Conservation (phyloP, 2,329 filamentous ascomycete genomes). For the Tolypocladium tropicale region DNA sequence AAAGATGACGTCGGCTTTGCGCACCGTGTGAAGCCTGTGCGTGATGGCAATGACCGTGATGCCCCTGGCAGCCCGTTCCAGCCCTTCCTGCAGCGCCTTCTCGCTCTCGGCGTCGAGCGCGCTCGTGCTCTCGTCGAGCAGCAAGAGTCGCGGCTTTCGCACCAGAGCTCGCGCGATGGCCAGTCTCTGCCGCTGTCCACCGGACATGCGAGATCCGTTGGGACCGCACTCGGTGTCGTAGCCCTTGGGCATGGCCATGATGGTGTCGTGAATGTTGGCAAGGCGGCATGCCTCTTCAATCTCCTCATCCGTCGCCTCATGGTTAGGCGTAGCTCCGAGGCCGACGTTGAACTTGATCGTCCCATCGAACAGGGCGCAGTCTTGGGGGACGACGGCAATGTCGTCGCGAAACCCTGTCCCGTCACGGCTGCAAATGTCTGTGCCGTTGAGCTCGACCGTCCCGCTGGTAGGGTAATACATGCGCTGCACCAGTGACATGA, state of each 20-base stretch:
- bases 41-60: constrained; percentile 50
- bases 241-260: constrained; percentile 49
- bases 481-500: constrained; percentile 44
- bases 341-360: constrained; percentile 45
- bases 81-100: constrained; percentile 51
- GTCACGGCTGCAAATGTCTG: constrained; percentile 32
- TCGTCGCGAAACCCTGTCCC: constrained; percentile 36
- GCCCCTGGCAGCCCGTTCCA: constrained; percentile 45
- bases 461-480: constrained; percentile 35
- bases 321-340: constrained; percentile 42
- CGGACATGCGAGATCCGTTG: constrained; percentile 64
- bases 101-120: constrained; percentile 66
- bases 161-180: constrained; percentile 70
- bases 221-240: constrained; percentile 60
- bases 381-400: constrained; percentile 48
- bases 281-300: constrained; percentile 56
- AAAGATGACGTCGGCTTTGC: constrained; percentile 47
- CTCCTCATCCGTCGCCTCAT: constrained; percentile 46
- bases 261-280: constrained; percentile 62
- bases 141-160: constrained; percentile 58
- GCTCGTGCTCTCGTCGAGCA: constrained; percentile 75
- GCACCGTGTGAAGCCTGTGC: constrained; percentile 46
- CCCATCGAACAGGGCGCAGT: constrained; percentile 47
- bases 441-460: constrained; percentile 31
- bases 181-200: constrained; percentile 70